Base-by-base conservation (phyloP, 495 filamentous ascomycete species). In the Lichenothelia convexa region DNA sequence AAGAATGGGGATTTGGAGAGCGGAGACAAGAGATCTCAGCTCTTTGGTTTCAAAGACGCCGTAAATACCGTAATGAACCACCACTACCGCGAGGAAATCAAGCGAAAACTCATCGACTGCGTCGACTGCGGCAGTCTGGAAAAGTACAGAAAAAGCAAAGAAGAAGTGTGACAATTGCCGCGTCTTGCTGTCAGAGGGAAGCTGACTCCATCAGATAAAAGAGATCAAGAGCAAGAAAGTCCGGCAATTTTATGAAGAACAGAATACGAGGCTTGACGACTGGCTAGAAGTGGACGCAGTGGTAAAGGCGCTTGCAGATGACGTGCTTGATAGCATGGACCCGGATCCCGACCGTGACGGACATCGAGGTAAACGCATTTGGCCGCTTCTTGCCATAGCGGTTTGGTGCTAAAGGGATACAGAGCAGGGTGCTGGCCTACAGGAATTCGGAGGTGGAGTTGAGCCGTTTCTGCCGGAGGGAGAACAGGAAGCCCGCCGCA, bases 221-320 rank as follows among this genome's bases (percentile, higher is more conserved):
- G 40, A 32, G 2, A 64, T 69, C 34, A 53, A 60, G 44, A 57
- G 60, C 32, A 65, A 65, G 42, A 62, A 62, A 40, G 40, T 70
- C 1, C 38, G 58, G 3, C 22, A 34, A 5, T 67, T 64, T 37
- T 68, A 68, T 44, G 57, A 64, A 36, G 45, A 45, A 13, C 65
- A 68, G 42, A 71, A 71, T 38, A 50, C 58, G 21, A 37, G 57
- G 1, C 42, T 69, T 19, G 59, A 68, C 38, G 60, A 65, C 34
- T 70, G 65, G 65, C 34, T 65, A 4, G 60, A 69, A 47, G 63
- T 68, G 4, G 66, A 69, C 43, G 50, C 56, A 0, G 40, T 68
- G 17, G 66, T 70, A 11, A 55, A 56, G 42, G 51, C 48, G 6
- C 47, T 69, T 13, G 60, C 66, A 8, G 66, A 68, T 46, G 60